Conservation (phyloP, 371 early-diverging fungal genomes). For the Mortierella sp. region DNA sequence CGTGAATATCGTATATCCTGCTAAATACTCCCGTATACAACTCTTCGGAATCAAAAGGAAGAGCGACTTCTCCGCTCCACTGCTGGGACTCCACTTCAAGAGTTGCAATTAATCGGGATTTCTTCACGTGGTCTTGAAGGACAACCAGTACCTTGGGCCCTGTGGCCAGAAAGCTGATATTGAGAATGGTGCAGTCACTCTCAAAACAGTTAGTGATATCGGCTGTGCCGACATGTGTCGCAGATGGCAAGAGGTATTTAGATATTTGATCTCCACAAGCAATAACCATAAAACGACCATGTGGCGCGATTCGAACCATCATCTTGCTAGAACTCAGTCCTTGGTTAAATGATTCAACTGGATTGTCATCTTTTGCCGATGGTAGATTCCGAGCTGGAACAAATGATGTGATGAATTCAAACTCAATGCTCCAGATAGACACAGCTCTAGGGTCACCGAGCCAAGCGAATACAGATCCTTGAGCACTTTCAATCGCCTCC, state of each 20-base stretch:
- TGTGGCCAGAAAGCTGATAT: neutral
- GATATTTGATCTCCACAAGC: neutral
- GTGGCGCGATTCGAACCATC: neutral
- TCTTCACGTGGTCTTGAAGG: too few species aligned
- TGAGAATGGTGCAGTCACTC: neutral
- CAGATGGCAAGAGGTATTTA: slow-evolving; percentile 3
- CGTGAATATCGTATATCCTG: neutral
- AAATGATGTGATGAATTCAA: neutral
- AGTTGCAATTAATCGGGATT: too few species aligned
- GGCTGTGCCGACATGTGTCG: neutral
- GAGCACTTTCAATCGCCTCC: neutral
- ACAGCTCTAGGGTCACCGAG: neutral
- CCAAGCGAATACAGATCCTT: neutral
- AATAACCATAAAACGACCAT: slow-evolving; percentile 3
- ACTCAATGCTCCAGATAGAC: slow-evolving; percentile 6
- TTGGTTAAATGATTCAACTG: neutral
- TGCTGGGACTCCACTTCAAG: too few species aligned
- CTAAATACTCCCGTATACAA: neutral
- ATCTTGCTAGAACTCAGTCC: neutral
- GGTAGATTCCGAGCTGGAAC: neutral
- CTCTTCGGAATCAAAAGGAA: neutral
- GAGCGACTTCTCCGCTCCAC: too few species aligned
- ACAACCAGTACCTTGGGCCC: too few species aligned
- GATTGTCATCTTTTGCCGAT: neutral
- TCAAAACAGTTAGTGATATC: neutral